Conservation (phyloP, 345 rosid species). For the Trapa bicornis region DNA sequence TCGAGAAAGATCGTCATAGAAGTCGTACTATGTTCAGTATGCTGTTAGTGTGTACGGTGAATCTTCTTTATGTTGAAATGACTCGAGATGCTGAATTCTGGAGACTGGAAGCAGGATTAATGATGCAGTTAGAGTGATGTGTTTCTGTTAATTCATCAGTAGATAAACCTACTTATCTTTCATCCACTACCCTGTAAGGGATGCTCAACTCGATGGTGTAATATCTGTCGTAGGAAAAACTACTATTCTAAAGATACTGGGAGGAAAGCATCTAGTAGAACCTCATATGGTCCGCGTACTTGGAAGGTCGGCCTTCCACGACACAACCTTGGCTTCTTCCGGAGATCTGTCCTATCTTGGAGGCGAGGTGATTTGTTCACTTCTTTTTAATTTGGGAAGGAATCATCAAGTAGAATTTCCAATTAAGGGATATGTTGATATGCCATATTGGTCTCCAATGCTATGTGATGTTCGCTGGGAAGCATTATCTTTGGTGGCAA, state of each 20-base stretch:
- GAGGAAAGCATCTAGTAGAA: constrained; percentile 58
- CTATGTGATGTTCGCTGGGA: not conserved
- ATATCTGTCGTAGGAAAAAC: constrained; percentile 48
- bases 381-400: not conserved
- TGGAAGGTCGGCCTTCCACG: constrained; percentile 87
- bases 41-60: not conserved
- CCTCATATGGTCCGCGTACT: constrained; percentile 19
- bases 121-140: not conserved
- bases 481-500: not conserved
- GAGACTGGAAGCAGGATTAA: not conserved
- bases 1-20: no score
- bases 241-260: constrained; percentile 78
- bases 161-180: not conserved
- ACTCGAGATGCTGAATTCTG: not conserved
- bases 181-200: not conserved
- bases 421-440: not conserved
- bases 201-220: not conserved
- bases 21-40: not conserved
- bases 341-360: constrained; percentile 95
- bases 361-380: constrained; percentile 52
- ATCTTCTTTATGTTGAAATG: not conserved
- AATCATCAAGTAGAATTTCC: not conserved
- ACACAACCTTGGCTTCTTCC: constrained; percentile 65
- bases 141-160: not conserved
- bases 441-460: not conserved